Conservation (phyloP, 345 rosid species). For the Lumnitzera racemosa region DNA sequence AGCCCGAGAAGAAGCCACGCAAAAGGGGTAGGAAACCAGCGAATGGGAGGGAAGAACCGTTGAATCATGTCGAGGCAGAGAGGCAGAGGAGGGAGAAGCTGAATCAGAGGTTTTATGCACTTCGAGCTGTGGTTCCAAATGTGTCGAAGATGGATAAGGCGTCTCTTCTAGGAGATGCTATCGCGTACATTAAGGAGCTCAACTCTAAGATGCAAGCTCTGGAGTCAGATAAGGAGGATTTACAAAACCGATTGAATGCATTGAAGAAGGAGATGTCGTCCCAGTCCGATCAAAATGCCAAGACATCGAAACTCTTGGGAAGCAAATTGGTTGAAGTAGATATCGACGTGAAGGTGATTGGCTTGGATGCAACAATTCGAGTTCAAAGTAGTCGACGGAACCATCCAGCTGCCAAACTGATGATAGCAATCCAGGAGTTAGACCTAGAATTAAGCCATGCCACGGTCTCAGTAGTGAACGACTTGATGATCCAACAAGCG, state of each 20-base stretch:
- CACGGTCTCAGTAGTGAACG: conserved; percentile 35
- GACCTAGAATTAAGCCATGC: conserved; percentile 39
- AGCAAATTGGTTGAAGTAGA: conserved; percentile 18
- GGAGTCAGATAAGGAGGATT: conserved; percentile 53
- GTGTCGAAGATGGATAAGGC: conserved; percentile 97
- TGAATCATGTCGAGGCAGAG: conserved; percentile 95
- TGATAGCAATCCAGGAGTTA: conserved; percentile 29
- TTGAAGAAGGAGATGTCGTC: conserved; percentile 32
- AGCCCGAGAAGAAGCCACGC: conserved; percentile 70
- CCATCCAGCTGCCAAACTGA: conserved; percentile 40
- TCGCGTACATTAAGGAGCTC: conserved; percentile 75
- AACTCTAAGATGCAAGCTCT: conserved; percentile 36
- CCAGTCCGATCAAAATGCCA: conserved; percentile 31
- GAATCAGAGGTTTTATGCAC: conserved; percentile 70
- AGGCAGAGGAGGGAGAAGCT: conserved; percentile 94
- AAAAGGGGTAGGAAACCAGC: conserved; percentile 94
- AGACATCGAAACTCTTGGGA: conserved; percentile 17
- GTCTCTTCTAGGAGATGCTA: conserved; percentile 78
- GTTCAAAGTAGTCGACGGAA: conserved; percentile 27
- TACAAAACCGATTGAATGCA: conserved; percentile 51
- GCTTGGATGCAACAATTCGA: conserved; percentile 34
- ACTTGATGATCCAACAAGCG: conserved; percentile 44
- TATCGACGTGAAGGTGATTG: conserved; percentile 36
- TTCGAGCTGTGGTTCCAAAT: conserved; percentile 84
- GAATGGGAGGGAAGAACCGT: conserved; percentile 83